Conservation (phyloP, 1,139 yeast genomes). For the Taphrina betulina region DNA sequence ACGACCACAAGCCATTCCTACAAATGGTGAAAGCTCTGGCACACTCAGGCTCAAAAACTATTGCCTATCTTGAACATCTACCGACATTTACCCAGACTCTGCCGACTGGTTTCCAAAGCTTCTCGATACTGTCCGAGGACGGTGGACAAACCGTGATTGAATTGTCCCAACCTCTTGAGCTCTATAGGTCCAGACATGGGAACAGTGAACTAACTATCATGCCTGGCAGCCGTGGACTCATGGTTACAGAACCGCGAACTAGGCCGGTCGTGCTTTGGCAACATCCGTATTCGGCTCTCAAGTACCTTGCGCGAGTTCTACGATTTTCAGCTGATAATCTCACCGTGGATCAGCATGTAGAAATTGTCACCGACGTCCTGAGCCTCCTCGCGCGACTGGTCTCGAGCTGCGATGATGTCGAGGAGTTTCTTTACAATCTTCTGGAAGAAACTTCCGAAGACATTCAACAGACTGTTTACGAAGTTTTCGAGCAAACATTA, state of each 20-base stretch:
- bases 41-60: slow-evolving; percentile 1
- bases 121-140: slow-evolving; percentile 14
- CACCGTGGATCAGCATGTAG: slow-evolving; percentile 11
- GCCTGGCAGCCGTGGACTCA: slow-evolving; percentile 12
- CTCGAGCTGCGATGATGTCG: slow-evolving; percentile 10
- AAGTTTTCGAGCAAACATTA: slow-evolving; percentile 20
- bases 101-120: slow-evolving; percentile 31
- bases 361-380: slow-evolving; percentile 5
- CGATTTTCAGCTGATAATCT: slow-evolving; percentile 10
- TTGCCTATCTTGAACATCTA: slow-evolving; percentile 9
- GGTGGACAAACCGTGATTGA: slow-evolving; percentile 12
- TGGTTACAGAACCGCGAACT: neutral
- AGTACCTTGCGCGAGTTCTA: slow-evolving; percentile 14
- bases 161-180: slow-evolving; percentile 9
- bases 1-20: slow-evolving; percentile 15
- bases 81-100: slow-evolving; percentile 31
- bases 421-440: slow-evolving; percentile 1
- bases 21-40: slow-evolving; percentile 11
- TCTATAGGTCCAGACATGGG: slow-evolving; percentile 13
- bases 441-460: slow-evolving; percentile 6
- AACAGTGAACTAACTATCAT: neutral
- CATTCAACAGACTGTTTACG: slow-evolving; percentile 7
- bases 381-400: slow-evolving; percentile 10
- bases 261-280: slow-evolving; percentile 18
- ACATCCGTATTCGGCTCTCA: slow-evolving; percentile 6